A percentile compares a stretch with the other conserved stretches of the same genome.
phyloP scores from a whole-genome alignment of 371 early-diverging fungal species.

The Saksenaea vasiformis region DNA sequence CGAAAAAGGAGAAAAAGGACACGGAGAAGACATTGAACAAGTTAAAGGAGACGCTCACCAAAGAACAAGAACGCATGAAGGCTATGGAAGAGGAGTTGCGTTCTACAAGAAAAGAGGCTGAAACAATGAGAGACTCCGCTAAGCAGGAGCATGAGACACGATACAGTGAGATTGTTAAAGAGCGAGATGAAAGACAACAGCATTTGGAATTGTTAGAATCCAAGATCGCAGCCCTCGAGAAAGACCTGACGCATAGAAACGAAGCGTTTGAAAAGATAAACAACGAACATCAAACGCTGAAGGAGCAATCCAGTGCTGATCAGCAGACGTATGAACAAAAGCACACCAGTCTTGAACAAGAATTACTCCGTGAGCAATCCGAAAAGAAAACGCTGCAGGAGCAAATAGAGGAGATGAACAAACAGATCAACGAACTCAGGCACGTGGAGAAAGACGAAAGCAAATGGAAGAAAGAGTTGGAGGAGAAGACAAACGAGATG shows the following conservation, averaged over 20 bases:
- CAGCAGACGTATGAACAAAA: background rate
- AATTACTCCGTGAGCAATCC: background rate
- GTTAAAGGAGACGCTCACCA: background rate
- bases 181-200: background rate
- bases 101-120: background rate
- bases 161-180: background rate
- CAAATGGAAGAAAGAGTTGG: background rate
- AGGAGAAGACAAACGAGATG: background rate
- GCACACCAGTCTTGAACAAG: background rate
- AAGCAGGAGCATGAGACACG: background rate
- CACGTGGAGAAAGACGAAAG: background rate
- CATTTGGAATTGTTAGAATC: background rate
- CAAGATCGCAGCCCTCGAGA: background rate
- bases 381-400: background rate
- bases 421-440: background rate
- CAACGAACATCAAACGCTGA: background rate
- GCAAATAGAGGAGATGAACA: background rate
- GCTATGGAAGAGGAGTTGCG: background rate
- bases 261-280: background rate
- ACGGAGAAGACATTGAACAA: background rate
- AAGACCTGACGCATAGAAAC: background rate
- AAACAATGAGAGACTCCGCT: background rate
- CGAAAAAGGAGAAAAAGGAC: background rate
- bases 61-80: background rate
- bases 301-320: background rate